A percentile compares a stretch with the other conserved stretches of the same genome.
These are phyloP conservation scores for Paspalum vaginatum DNA, from an alignment of 176 grass and related monocot genomes.

Conservation along the genomic window DNA sequence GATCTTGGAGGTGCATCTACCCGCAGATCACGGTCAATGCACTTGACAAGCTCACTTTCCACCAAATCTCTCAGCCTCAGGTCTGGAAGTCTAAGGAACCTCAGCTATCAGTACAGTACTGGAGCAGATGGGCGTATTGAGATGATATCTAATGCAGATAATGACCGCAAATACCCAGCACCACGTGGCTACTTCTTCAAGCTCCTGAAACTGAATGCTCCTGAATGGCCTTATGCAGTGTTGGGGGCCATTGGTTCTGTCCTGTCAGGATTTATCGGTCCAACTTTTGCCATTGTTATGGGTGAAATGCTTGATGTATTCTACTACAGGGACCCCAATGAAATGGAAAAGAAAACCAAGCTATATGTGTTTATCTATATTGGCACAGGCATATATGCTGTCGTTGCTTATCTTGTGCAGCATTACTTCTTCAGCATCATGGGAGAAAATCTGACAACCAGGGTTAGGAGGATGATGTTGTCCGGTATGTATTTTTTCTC, in stretches of 20 bases:
- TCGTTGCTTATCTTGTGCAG: conserved; percentile 87
- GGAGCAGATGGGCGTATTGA: conserved; percentile 97
- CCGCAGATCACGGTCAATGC: conserved; percentile 78
- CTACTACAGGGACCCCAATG: conserved; percentile 82
- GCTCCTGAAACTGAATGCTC: conserved; percentile 93
- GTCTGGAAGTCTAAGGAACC: conserved; percentile 88
- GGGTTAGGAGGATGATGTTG: conserved; percentile 96
- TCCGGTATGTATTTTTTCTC: conserved; percentile 60
- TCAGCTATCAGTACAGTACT: conserved; percentile 99
- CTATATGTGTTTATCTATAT: conserved; percentile 97
- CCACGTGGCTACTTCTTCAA: conserved; percentile 96
- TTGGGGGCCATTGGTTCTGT: conserved; percentile 90
- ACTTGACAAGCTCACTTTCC: conserved; percentile 92
- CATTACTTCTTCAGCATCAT: conserved; percentile 99
- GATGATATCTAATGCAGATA: conserved; percentile 92
- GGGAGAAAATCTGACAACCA: conserved; percentile 99
- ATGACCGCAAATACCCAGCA: conserved; percentile 91
- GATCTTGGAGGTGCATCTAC: conserved; percentile 76
- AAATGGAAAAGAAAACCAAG: conserved; percentile 90
- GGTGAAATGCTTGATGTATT: conserved; percentile 96
- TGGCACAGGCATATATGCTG: conserved; percentile 89
- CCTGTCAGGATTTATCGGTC: conserved; percentile 90
- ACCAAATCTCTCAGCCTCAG: conserved; percentile 97
- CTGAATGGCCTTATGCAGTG: conserved; percentile 94
- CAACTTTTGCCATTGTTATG: conserved; percentile 97